phyloP scores from a whole-genome alignment of 306 rosid species.

The Sphenostylis stenocarpa region DNA sequence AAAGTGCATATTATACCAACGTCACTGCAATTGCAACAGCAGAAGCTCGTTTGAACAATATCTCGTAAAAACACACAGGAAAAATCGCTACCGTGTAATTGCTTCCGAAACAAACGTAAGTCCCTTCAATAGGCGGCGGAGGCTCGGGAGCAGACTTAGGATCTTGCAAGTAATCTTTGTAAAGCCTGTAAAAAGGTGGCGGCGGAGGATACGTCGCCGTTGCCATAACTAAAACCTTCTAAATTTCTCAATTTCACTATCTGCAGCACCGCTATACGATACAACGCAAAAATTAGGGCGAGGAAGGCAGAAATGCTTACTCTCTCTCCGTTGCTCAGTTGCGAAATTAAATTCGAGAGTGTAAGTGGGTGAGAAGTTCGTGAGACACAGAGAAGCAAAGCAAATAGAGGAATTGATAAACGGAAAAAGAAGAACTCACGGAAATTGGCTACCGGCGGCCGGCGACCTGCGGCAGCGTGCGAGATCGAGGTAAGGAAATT shows the following conservation, averaged over 20 bases:
- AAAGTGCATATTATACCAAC: not conserved
- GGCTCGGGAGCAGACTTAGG: conserved; percentile 87
- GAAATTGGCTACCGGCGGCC: not conserved
- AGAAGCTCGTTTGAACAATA: not conserved
- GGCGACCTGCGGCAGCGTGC: not conserved
- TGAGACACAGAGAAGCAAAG: not conserved
- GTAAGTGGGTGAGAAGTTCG: not conserved
- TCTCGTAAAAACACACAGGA: not conserved
- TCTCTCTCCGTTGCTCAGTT: not conserved
- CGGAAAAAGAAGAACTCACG: not conserved
- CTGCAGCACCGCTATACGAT: not conserved
- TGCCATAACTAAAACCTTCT: conserved; percentile 57
- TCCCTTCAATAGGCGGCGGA: conserved; percentile 82
- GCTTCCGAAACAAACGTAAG: conserved; percentile 77
- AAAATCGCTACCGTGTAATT: conserved; percentile 61
- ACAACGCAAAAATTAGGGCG: not conserved
- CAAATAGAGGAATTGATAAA: not conserved
- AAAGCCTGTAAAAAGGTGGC: conserved; percentile 83
- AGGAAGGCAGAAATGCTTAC: not conserved
- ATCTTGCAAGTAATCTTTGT: conserved; percentile 76
- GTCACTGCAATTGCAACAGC: not conserved
- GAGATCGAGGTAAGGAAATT: not conserved
- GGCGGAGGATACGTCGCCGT: conserved; percentile 93
- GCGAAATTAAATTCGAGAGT: not conserved
- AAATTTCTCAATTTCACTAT: not conserved